A percentile compares a stretch with the other conserved stretches of the same genome.
phyloP scores from a whole-genome alignment of 75 land plant genomes.

The Azolla pinnata region DNA sequence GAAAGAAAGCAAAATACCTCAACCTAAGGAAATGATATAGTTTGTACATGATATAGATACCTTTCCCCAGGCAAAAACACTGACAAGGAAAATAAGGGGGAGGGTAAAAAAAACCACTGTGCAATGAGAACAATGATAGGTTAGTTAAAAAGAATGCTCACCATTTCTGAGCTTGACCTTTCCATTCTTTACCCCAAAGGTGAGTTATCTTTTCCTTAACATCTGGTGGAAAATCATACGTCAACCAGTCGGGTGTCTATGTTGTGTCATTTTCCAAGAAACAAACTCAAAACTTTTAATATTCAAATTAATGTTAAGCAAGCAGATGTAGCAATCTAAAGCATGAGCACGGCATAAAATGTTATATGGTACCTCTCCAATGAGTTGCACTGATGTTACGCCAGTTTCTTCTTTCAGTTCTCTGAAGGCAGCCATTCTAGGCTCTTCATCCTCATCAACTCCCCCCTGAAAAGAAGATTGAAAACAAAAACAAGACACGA shows the following conservation, averaged over 20 bases:
- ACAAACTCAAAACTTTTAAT: too few relatives aligned
- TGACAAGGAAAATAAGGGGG: too few relatives aligned
- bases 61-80: too few relatives aligned
- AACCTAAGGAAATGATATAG: too few relatives aligned
- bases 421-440: conserved; percentile 58
- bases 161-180: conserved; percentile 92
- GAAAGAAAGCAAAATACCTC: too few relatives aligned
- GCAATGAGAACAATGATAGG: too few relatives aligned
- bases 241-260: conserved; percentile 81
- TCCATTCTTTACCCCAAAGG: conserved; percentile 80
- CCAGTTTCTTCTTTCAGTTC: conserved; percentile 85
- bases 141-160: too few relatives aligned
- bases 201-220: conserved; percentile 64
- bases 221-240: conserved; percentile 76
- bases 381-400: conserved; percentile 51
- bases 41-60: too few relatives aligned
- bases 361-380: conserved; percentile 50
- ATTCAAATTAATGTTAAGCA: background rate
- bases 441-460: conserved; percentile 76
- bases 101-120: too few relatives aligned
- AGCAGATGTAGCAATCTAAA: background rate
- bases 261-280: background rate
- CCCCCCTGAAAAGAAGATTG: conserved; percentile 45
- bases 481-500: background rate
- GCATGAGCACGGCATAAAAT: background rate